Conservation (phyloP, 208 protist species). For the Leishmania martiniquensis region DNA sequence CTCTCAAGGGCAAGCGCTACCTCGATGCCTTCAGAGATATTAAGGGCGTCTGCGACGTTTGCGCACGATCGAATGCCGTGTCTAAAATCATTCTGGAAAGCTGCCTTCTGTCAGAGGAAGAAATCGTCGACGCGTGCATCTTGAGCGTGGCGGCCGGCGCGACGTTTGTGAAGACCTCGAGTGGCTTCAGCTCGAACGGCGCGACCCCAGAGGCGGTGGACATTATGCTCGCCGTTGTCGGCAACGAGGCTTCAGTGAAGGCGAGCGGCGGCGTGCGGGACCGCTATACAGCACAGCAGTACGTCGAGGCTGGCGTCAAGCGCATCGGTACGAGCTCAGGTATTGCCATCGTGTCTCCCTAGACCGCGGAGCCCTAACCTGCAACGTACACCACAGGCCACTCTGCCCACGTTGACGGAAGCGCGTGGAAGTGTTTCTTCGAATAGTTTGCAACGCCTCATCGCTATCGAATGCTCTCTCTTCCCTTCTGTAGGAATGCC, state of each 20-base stretch:
- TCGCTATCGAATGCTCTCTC: too few species aligned
- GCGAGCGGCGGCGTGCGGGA: constrained; percentile 93
- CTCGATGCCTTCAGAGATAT: constrained; percentile 89
- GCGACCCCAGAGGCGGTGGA: constrained; percentile 87
- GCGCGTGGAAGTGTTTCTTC: too few species aligned
- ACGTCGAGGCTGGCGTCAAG: constrained; percentile 78
- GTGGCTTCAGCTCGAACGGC: constrained; percentile 92
- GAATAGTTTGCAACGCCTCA: too few species aligned
- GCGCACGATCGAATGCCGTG: constrained; percentile 30
- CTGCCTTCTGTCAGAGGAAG: constrained; percentile 83
- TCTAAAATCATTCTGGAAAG: constrained; percentile 96
- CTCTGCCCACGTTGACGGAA: too few species aligned
- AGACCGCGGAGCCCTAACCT: neutral
- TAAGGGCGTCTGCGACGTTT: constrained; percentile 60
- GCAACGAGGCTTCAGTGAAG: constrained; percentile 84
- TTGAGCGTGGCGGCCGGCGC: constrained; percentile 85
- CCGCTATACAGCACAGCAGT: constrained; percentile 66
- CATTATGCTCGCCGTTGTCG: constrained; percentile 93
- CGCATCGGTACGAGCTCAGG: constrained; percentile 94
- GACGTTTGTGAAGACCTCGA: constrained; percentile 96
- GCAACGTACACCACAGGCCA: too few species aligned
- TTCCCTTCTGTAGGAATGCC: too few species aligned
- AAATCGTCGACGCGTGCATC: constrained; percentile 93
- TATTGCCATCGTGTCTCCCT: constrained; percentile 67
- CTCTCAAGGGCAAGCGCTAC: constrained; percentile 87